Conservation (phyloP, 345 rosid genomes). For the Arabidopsis suecica region DNA sequence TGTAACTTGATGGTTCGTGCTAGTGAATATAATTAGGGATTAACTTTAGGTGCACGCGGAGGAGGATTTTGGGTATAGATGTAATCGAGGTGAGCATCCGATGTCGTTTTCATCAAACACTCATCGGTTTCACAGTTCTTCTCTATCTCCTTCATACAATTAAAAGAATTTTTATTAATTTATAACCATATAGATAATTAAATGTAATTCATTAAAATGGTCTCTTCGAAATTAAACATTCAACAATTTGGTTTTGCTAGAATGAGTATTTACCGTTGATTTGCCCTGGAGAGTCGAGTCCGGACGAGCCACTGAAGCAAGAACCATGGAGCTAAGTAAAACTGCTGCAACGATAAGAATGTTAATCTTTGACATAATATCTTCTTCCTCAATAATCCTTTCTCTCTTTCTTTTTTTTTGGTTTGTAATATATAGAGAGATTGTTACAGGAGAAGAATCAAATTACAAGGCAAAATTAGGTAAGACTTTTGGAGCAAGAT, state of each 20-base stretch:
- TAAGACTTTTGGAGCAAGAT: neutral
- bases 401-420: neutral
- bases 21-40: neutral
- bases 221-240: neutral
- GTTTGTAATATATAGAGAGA: neutral
- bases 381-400: neutral
- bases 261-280: conserved; percentile 10
- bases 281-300: conserved; percentile 24
- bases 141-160: conserved; percentile 23
- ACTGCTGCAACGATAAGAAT: conserved; percentile 19
- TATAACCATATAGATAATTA: neutral
- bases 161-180: neutral
- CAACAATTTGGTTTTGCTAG: neutral
- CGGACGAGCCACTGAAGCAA: conserved; percentile 36
- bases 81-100: conserved; percentile 36
- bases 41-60: conserved; percentile 7
- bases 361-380: conserved; percentile 27
- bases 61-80: conserved; percentile 33
- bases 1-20: no score
- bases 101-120: conserved; percentile 35
- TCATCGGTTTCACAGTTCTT: conserved; percentile 33
- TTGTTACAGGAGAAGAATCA: conserved; percentile 1
- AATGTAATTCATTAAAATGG: neutral
- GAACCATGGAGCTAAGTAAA: conserved; percentile 31
- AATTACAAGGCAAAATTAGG: conserved; percentile 10